phyloP scores from a whole-genome alignment of 164 flowering plant species.

The Stephania yunnanensis region DNA sequence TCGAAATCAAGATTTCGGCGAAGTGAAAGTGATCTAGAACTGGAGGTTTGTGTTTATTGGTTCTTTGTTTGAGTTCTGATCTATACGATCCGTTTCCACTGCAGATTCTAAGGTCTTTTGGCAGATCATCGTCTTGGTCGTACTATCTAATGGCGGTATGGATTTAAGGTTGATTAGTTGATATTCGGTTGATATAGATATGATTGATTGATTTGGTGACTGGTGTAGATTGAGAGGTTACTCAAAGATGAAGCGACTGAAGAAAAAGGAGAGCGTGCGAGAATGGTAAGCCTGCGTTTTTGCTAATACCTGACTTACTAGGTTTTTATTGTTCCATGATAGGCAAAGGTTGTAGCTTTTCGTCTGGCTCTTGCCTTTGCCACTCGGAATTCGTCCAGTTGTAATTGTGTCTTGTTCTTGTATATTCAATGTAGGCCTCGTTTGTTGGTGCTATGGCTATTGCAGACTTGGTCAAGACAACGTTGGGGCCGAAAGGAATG shows the following conservation, averaged over 20 bases:
- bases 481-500: slow-evolving; percentile 99
- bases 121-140: background rate
- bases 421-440: slow-evolving; percentile 45
- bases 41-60: background rate
- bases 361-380: background rate
- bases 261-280: slow-evolving; percentile 96
- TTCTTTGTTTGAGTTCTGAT: background rate
- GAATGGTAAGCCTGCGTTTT: slow-evolving; percentile 54
- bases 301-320: background rate
- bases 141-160: slow-evolving; percentile 17
- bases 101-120: background rate
- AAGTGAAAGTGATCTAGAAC: background rate
- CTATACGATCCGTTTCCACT: background rate
- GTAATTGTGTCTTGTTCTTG: background rate
- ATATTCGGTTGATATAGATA: background rate
- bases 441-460: slow-evolving; percentile 97
- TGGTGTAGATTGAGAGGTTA: slow-evolving; percentile 50
- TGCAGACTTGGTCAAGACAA: slow-evolving; percentile 93
- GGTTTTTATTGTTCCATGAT: background rate
- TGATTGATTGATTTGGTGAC: slow-evolving; percentile 1
- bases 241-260: slow-evolving; percentile 96
- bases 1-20: background rate
- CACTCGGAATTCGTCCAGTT: background rate
- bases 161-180: background rate
- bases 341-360: background rate